Percentiles rank a stretch among this genome's conserved stretches.
Conservation (phyloP, 495 filamentous ascomycete genomes). For the Tuber borchii region DNA sequence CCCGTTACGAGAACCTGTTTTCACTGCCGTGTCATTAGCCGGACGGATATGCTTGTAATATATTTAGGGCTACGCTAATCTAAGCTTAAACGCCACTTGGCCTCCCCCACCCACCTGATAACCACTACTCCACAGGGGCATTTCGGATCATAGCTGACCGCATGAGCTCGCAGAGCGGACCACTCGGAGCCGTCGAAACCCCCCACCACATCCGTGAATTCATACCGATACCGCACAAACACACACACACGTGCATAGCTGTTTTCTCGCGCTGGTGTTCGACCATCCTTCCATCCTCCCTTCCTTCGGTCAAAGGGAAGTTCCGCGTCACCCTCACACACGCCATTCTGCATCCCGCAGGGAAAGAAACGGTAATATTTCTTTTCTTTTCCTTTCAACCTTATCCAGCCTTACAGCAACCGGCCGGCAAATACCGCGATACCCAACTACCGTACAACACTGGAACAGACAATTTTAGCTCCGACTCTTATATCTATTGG, state of each 20-base stretch:
- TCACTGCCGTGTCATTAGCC: background rate
- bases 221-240: background rate
- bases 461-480: background rate
- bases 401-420: background rate
- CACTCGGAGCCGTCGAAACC: background rate
- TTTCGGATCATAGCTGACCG: background rate
- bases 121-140: background rate
- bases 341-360: background rate
- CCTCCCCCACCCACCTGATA: background rate
- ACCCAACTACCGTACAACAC: background rate
- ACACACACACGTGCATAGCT: background rate
- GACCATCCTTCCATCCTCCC: background rate
- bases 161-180: background rate
- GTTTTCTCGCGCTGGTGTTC: background rate
- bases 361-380: background rate
- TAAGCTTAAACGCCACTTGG: background rate
- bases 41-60: background rate
- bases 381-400: background rate
- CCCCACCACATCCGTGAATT: background rate
- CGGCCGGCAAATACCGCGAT: background rate
- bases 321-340: background rate
- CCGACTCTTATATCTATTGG: background rate
- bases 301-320: conserved; percentile 3
- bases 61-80: background rate
- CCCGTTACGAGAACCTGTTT: background rate